phyloP scores from a whole-genome alignment of 164 flowering plant species.

The Cinnamomum micranthum region DNA sequence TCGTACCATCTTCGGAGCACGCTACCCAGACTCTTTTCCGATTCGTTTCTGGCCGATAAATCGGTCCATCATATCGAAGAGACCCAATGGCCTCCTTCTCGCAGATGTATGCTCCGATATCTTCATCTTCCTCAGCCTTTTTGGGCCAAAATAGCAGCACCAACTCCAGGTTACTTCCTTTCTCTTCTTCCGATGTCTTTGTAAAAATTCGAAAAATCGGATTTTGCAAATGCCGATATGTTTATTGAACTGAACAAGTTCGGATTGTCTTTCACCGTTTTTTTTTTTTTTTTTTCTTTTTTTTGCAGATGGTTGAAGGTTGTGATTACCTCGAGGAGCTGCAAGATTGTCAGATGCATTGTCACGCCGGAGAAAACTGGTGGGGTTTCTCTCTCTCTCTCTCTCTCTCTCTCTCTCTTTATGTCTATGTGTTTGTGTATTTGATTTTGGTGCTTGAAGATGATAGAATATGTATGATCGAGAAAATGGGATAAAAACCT shows the following conservation, averaged over 20 bases:
- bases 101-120: conserved; percentile 35
- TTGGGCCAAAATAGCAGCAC: conserved; percentile 30
- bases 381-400: conserved; percentile 14
- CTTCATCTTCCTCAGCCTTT: conserved; percentile 59
- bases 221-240: no score
- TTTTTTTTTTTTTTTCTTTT: no score
- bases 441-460: no score
- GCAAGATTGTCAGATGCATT: conserved; percentile 41
- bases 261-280: background rate
- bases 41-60: no score
- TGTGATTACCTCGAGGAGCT: conserved; percentile 22
- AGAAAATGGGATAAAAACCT: no score
- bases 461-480: no score
- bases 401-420: no score
- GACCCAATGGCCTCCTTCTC: conserved; percentile 23
- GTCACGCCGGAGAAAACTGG: conserved; percentile 49
- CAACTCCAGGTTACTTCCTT: conserved; percentile 27
- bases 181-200: background rate
- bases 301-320: conserved; percentile 31
- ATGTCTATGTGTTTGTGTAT: background rate
- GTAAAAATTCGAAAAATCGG: no score
- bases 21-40: background rate
- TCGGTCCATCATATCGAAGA: background rate
- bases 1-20: background rate
- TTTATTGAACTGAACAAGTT: no score